A percentile compares a stretch with the other conserved stretches of the same genome.
phyloP scores from a whole-genome alignment of 768 basidiomycete genomes.

The Naganishia onofrii region DNA sequence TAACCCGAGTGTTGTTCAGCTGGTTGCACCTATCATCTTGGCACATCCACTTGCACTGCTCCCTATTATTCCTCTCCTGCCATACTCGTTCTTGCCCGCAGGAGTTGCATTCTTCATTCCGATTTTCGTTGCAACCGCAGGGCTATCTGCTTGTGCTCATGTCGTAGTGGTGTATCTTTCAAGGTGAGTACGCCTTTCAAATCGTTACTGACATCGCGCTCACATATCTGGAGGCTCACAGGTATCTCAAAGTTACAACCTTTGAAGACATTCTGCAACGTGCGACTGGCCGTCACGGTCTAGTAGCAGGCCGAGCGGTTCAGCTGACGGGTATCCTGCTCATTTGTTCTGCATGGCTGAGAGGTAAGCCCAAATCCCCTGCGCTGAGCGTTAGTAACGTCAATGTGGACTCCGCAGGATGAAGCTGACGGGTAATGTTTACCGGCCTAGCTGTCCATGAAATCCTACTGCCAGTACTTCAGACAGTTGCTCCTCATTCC shows the following conservation, averaged over 20 bases:
- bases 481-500: slow-evolving; percentile 35
- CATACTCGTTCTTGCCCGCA: slow-evolving; percentile 49
- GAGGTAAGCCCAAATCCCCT: slow-evolving; percentile 36
- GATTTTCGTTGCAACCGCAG: slow-evolving; percentile 40
- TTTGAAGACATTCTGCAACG: slow-evolving; percentile 47
- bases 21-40: slow-evolving; percentile 46
- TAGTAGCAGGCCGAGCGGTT: slow-evolving; percentile 39
- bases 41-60: slow-evolving; percentile 49
- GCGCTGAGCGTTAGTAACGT: too few relatives aligned
- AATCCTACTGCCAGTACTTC: slow-evolving; percentile 40
- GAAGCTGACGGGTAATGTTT: background rate
- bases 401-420: background rate
- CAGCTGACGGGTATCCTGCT: slow-evolving; percentile 41
- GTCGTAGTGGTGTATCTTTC: slow-evolving; percentile 50
- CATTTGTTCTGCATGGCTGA: slow-evolving; percentile 43
- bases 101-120: slow-evolving; percentile 50
- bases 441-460: slow-evolving; percentile 40
- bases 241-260: slow-evolving; percentile 49
- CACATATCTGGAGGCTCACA: slow-evolving; percentile 8
- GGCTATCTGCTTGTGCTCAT: slow-evolving; percentile 46
- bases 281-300: slow-evolving; percentile 40
- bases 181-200: slow-evolving; percentile 36
- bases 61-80: slow-evolving; percentile 43
- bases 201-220: background rate
- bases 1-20: slow-evolving; percentile 28